Base-by-base conservation (phyloP, 2,329 filamentous ascomycete species). In the Dothidotthia symphoricarpi region DNA sequence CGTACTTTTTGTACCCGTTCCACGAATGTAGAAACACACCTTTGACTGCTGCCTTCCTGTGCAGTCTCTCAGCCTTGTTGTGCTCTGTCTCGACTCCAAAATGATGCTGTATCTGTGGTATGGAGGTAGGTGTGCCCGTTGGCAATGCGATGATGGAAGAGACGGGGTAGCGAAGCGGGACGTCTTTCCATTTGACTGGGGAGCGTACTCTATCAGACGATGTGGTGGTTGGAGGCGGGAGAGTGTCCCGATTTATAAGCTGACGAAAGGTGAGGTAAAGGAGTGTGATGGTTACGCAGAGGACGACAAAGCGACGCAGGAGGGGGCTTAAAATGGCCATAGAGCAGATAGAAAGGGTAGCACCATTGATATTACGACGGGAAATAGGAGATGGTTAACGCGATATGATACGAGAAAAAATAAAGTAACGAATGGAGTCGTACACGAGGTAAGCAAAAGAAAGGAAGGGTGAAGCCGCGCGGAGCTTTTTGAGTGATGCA, bases 1-100 rank as follows among this genome's bases (percentile, higher is more conserved):
- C 77, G 34, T 72, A 57, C 29, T 68, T 56, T 43, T 70, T 75
- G 57, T 81, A 81, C 17, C 74, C 70, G 10, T 69, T 60, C 72
- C 76, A 70, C 3, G 62, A 61, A 28, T 64, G 64, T 36, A 61
- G 34, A 38, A 70, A 69, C 10, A 57, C 57, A 4, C 59, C 49
- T 35, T 67, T 68, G 6, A 70, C 66, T 26, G 58, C 61, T 8
- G 49, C 39, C 36, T 59, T 57, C 31, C 68, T 50, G 7, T 56
- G 42, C 19, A 63, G 38, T 24, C 65, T 50, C 41, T 64, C 45
- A 28, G 59, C 48, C 39, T 54, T 57, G 39, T 54, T 59, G 36
- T 61, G 53, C 24, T 52, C 52, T n/a, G 61, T 59, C 47, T 68
- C 65, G 3, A 50, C 51, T 34, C 53, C 52, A 36, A 66, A 68